These are phyloP conservation scores for Spencermartinsiella europaea DNA, from an alignment of 805 yeast genomes.

Conservation along the genomic window DNA sequence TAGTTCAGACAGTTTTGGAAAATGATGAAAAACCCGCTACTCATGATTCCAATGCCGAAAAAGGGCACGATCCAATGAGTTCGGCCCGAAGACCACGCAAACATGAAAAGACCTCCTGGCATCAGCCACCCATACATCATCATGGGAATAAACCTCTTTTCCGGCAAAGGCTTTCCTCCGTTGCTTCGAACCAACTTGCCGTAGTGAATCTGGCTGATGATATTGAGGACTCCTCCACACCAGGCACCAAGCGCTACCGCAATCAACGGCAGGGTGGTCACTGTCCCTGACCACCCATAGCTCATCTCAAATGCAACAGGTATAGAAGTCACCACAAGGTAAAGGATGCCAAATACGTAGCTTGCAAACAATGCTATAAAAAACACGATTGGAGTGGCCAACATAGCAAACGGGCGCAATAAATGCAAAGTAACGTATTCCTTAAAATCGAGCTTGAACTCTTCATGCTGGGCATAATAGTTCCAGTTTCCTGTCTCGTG, in stretches of 20 bases:
- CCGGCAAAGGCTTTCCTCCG: conserved; percentile 51
- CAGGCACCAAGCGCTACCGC: conserved; percentile 32
- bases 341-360: conserved; percentile 42
- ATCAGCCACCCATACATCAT: conserved; percentile 43
- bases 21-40: conserved; percentile 49
- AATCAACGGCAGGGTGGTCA: conserved; percentile 31
- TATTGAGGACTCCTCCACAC: conserved; percentile 31
- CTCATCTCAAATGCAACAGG: conserved; percentile 32
- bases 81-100: conserved; percentile 55
- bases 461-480: conserved; percentile 91
- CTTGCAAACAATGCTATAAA: conserved; percentile 39
- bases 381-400: conserved; percentile 43
- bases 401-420: conserved; percentile 74
- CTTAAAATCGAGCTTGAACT: conserved; percentile 59
- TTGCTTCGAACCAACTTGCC: conserved; percentile 25
- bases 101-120: conserved; percentile 52
- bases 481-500: conserved; percentile 74
- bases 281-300: conserved; percentile 32
- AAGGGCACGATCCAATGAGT: conserved; percentile 53
- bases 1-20: conserved; percentile 59
- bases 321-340: conserved; percentile 38
- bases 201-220: conserved; percentile 27
- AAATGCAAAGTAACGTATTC: conserved; percentile 72
- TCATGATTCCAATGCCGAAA: conserved; percentile 50
- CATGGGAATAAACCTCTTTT: conserved; percentile 53